A percentile compares a stretch with the other conserved stretches of the same genome.
Evolutionary conservation across 805 yeast genomes (phyloP).

Genomic region (Sugiyamaella valdiviana): DNA sequence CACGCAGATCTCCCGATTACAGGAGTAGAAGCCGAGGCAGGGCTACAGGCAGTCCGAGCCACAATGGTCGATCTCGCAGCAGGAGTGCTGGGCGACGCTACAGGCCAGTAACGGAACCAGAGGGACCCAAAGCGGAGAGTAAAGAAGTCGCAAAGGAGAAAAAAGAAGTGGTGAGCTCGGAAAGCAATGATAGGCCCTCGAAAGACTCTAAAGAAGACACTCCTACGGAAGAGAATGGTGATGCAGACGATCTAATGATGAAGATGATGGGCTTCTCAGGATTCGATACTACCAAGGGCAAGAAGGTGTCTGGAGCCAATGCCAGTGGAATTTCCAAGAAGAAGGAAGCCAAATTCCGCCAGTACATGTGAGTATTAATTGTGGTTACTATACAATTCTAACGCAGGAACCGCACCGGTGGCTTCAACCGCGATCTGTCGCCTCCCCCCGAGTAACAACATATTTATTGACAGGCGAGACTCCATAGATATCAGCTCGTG

Average conservation of each 20-base stretch:
- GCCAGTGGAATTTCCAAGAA: conserved; percentile 31
- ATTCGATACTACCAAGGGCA: conserved; percentile 38
- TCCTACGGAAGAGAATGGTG: not conserved
- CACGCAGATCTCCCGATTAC: not conserved
- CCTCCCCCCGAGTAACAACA: conserved; percentile 23
- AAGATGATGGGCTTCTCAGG: conserved; percentile 42
- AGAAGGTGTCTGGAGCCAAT: conserved; percentile 34
- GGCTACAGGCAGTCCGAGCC: not conserved
- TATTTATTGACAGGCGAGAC: not conserved
- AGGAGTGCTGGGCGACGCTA: not conserved
- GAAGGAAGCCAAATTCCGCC: conserved; percentile 33
- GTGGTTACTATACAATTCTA: not conserved
- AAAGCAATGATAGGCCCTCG: not conserved
- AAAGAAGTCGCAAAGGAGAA: not conserved
- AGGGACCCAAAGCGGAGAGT: too few relatives aligned
- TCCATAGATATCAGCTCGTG: too few relatives aligned
- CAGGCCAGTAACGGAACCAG: not conserved
- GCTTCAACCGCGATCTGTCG: conserved; percentile 37
- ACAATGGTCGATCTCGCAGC: not conserved
- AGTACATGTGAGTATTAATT: conserved; percentile 31
- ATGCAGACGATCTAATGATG: conserved; percentile 26
- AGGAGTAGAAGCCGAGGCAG: not conserved
- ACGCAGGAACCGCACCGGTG: conserved; percentile 31
- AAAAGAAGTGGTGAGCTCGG: too few relatives aligned
- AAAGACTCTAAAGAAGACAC: not conserved